Evolutionary conservation across 257 asterid genomes (phyloP).

Genomic region (Solanum tacnaense): DNA sequence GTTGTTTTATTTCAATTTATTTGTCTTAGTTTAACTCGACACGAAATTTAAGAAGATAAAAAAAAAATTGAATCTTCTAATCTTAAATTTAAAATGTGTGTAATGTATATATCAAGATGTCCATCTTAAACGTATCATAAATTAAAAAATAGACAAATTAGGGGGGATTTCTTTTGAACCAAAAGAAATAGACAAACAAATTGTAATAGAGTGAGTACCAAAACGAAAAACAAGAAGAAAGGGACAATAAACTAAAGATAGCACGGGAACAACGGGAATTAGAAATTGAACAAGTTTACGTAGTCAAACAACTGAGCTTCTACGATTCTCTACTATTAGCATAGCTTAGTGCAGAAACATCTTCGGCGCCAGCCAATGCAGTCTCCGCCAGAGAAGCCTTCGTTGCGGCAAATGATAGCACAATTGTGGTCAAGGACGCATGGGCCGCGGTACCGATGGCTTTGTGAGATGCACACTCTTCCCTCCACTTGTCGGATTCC

Average conservation of each 20-base stretch:
- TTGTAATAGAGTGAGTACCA: neutral
- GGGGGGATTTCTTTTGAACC: no score
- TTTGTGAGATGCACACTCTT: slow-evolving; percentile 10
- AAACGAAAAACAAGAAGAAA: neutral
- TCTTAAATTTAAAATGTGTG: no score
- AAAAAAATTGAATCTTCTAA: no score
- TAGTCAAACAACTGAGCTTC: neutral
- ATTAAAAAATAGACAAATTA: no score
- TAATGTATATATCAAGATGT: no score
- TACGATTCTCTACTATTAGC: neutral
- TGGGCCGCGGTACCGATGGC: slow-evolving; percentile 8
- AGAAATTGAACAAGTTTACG: neutral
- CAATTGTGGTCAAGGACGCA: slow-evolving; percentile 12
- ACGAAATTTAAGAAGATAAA: no score
- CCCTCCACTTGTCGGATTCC: neutral
- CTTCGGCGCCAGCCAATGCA: slow-evolving; percentile 15
- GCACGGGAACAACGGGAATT: neutral
- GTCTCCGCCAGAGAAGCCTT: slow-evolving; percentile 15
- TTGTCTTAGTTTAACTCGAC: no score
- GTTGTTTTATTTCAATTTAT: no score
- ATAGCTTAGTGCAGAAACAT: slow-evolving; percentile 18
- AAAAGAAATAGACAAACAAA: no score
- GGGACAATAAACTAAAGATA: neutral
- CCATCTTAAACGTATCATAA: neutral
- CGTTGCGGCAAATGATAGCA: slow-evolving; percentile 11